These are phyloP conservation scores for Pachysandra terminalis DNA, from an alignment of 164 flowering plant species.

Conservation along the genomic window DNA sequence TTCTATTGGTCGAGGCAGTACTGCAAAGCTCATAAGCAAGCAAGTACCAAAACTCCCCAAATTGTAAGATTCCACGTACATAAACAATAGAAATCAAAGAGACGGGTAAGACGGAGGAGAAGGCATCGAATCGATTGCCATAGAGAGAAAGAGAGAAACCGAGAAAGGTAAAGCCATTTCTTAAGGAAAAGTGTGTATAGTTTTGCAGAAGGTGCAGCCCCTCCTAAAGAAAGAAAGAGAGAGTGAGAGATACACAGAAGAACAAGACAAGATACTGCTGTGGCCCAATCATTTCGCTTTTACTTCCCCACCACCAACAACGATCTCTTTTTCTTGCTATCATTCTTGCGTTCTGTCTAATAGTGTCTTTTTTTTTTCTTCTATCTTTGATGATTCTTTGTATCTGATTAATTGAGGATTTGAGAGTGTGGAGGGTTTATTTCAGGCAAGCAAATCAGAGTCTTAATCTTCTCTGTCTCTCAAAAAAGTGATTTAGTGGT, in stretches of 20 bases:
- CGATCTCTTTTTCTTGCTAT: not conserved
- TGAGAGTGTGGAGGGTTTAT: constrained; percentile 12
- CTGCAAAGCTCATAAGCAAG: constrained; percentile 1
- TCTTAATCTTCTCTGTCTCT: constrained; percentile 2
- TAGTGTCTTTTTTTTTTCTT: not conserved
- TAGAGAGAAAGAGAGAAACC: not conserved
- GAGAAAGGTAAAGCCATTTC: constrained; percentile 9
- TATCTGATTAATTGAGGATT: constrained; percentile 4
- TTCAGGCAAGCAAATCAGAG: constrained; percentile 15
- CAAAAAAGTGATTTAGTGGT: too few species aligned
- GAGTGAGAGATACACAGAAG: constrained; percentile 17
- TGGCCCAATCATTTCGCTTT: constrained; percentile 35
- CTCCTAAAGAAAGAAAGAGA: too few species aligned
- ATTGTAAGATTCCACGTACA: not conserved
- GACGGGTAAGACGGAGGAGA: too few species aligned
- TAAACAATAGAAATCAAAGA: too few species aligned
- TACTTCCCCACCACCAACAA: constrained; percentile 13
- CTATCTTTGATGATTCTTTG: too few species aligned
- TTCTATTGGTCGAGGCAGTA: constrained; percentile 12
- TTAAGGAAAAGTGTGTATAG: constrained; percentile 9
- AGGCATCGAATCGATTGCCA: too few species aligned
- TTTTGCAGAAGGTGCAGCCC: constrained; percentile 23
- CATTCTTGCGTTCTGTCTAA: not conserved
- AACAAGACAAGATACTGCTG: constrained; percentile 22
- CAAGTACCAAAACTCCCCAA: constrained; percentile 21